A percentile compares a stretch with the other conserved stretches of the same genome.
phyloP scores from a whole-genome alignment of 805 yeast genomes.

The Kuraishia capsulata region DNA sequence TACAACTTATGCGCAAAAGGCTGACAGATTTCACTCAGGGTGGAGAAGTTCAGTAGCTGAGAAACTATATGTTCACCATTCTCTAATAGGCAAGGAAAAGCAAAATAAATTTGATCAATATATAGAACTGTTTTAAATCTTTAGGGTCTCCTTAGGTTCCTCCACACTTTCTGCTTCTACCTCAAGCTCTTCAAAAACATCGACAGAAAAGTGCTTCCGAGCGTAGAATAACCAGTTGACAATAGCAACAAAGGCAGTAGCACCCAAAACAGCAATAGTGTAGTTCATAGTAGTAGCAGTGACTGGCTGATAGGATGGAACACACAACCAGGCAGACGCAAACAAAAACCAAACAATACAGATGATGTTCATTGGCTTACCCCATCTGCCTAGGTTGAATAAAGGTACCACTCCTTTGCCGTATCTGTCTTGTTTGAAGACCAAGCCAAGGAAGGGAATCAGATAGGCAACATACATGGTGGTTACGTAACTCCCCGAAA shows the following conservation, averaged over 20 bases:
- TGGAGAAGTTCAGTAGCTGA: too few relatives aligned
- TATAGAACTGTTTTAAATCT: too few relatives aligned
- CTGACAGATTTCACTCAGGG: too few relatives aligned
- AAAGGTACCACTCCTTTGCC: slow-evolving; percentile 33
- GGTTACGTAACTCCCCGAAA: slow-evolving; percentile 43
- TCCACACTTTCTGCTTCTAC: background rate
- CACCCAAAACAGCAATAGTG: slow-evolving; percentile 39
- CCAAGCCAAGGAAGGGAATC: slow-evolving; percentile 32
- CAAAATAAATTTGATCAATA: too few relatives aligned
- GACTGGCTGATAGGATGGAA: slow-evolving; percentile 41
- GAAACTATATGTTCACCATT: too few relatives aligned
- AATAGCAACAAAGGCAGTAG: slow-evolving; percentile 12
- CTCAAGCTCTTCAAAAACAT: background rate
- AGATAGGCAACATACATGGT: slow-evolving; percentile 42
- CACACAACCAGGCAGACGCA: slow-evolving; percentile 36
- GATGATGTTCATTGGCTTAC: slow-evolving; percentile 28
- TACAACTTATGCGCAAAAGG: too few relatives aligned
- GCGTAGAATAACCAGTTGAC: slow-evolving; percentile 12
- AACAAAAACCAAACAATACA: slow-evolving; percentile 35
- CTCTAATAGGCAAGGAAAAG: too few relatives aligned
- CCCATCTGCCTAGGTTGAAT: slow-evolving; percentile 32
- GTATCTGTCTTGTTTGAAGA: slow-evolving; percentile 32
- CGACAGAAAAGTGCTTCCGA: slow-evolving; percentile 7
- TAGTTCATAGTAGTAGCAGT: slow-evolving; percentile 40
- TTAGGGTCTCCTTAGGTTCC: too few relatives aligned